A percentile compares a stretch with the other conserved stretches of the same genome.
Conservation (phyloP, 495 filamentous ascomycete species). For the Penicillium desertorum region DNA sequence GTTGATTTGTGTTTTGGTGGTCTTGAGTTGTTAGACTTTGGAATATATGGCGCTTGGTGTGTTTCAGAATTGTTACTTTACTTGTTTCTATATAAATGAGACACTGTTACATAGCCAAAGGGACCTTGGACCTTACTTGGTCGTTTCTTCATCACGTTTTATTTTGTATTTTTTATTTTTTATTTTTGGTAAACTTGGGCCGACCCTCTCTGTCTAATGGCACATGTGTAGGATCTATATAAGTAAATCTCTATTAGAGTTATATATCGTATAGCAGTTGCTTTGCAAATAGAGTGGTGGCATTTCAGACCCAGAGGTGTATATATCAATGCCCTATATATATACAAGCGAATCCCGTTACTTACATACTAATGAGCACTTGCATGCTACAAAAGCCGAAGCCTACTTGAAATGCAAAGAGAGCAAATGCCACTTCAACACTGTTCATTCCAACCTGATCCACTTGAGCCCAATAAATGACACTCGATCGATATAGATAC, state of each 20-base stretch:
- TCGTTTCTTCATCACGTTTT: too few species aligned
- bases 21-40: constrained; percentile 11
- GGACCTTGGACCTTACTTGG: background rate
- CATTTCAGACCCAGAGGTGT: background rate
- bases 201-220: too few species aligned
- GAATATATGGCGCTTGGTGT: constrained; percentile 30
- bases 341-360: background rate
- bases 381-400: background rate
- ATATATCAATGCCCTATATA: background rate
- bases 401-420: background rate
- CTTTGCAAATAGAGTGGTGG: background rate
- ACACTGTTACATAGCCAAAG: constrained; percentile 22
- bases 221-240: background rate
- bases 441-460: background rate
- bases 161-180: too few species aligned
- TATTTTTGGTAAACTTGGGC: background rate
- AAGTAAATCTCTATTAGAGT: background rate
- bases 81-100: constrained; percentile 27
- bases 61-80: constrained; percentile 14
- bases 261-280: background rate
- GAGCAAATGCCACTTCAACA: background rate
- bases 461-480: background rate
- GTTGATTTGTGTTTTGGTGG: constrained; percentile 6
- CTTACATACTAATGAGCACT: background rate
- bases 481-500: background rate